Base-by-base conservation (phyloP, 768 basidiomycete species). In the Sporobolomyces roseus region DNA sequence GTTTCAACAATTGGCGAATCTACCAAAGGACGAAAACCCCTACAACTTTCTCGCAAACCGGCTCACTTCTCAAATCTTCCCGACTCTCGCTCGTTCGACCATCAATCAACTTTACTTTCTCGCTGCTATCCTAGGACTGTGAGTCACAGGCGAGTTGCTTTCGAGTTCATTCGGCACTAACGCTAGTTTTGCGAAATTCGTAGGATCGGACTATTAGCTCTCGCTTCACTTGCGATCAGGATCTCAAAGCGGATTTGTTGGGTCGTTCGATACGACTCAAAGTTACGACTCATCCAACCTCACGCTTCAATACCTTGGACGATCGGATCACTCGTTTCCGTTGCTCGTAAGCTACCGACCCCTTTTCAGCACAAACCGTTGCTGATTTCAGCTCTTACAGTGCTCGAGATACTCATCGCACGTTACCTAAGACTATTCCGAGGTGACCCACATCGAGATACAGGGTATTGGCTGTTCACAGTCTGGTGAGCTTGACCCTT, bases 31-130 rank as follows among this genome's bases (percentile, higher is more conserved):
- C 4, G 25, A 13, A 9, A 43, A 56, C 36, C 55, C 55, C 3
- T 56, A 25, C 36, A 14, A 25, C 4, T 56, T 25, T 36, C 55
- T 56, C 36, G n/a, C 19, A 6, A n/a, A 21, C 23, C 6, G 14
- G n/a, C 36, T 56, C 6, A 9, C 21, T 5, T 16, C 55, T 3
- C 4, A 12, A 23, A 14, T 56, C 12, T 25, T 56, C 5, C 55
- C 55, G 3, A 23, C 14, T 3, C 36, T n/a, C 8, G 2, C n/a
- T 7, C 16, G 19, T 4, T 25, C 55, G 4, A 27, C 55, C 8
- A 56, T 56, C 35, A 38, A 56, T 30, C 36, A 43, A 14, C 10
- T 56, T 35, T 56, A 56, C 27, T 56, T 56, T n/a, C 10, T 56
- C 3, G 36, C 36, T 5, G 55, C 36, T 6, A 10, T 41, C 6